A percentile compares a stretch with the other conserved stretches of the same genome.
Conservation (phyloP, 1,284 basidiomycete species). For the Pisolithus thermaeus region DNA sequence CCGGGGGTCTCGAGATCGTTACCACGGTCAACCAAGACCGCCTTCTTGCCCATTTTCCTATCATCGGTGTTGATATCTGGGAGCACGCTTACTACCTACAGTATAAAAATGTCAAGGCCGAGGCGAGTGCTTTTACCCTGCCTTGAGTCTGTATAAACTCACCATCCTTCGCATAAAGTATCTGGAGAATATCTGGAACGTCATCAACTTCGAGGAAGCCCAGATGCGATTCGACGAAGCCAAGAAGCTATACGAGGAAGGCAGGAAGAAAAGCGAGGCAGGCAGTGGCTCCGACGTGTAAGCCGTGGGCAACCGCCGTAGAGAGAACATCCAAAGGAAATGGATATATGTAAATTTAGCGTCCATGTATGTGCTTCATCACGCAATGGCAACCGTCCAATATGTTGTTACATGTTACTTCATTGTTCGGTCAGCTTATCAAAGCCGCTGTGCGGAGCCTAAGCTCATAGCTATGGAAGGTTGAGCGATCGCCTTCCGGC, state of each 20-base stretch:
- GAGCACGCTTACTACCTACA: slow-evolving; percentile 78
- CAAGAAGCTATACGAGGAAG: slow-evolving; percentile 48
- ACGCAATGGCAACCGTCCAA: not conserved
- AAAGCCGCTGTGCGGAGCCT: too few relatives aligned
- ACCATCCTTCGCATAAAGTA: slow-evolving; percentile 39
- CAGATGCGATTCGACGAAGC: slow-evolving; percentile 17
- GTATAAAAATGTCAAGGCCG: slow-evolving; percentile 70
- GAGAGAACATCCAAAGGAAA: not conserved
- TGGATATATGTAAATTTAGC: not conserved
- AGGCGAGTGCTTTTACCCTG: slow-evolving; percentile 40
- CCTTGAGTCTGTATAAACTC: not conserved
- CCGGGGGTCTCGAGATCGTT: slow-evolving; percentile 64
- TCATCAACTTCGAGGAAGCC: slow-evolving; percentile 76
- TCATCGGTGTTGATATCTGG: slow-evolving; percentile 90
- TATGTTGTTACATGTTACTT: too few relatives aligned
- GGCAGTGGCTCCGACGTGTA: slow-evolving; percentile 26
- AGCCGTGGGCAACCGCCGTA: not conserved
- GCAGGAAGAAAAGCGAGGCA: slow-evolving; percentile 34
- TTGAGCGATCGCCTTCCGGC: too few relatives aligned
- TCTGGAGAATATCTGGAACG: slow-evolving; percentile 75
- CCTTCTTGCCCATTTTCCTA: slow-evolving; percentile 64
- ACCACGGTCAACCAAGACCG: slow-evolving; percentile 92
- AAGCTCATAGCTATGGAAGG: too few relatives aligned
- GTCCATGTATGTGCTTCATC: not conserved
- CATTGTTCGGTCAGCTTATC: too few relatives aligned